Conservation (phyloP, 148 eudicot species). For the Cornus kousa region DNA sequence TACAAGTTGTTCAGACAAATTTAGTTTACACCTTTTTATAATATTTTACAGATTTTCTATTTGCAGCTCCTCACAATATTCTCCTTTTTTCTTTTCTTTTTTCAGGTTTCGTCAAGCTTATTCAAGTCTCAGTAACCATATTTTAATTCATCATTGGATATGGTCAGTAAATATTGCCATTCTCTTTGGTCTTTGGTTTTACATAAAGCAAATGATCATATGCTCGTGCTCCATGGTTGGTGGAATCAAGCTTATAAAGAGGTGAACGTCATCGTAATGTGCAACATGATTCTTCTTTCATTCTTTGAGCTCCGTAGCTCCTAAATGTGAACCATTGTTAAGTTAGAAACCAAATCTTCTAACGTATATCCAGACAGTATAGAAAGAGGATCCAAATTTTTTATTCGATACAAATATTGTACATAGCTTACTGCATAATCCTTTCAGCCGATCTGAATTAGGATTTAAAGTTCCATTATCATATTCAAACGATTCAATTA, state of each 20-base stretch:
- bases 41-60: background rate
- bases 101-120: conserved; percentile 45
- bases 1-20: background rate
- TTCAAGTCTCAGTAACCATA: conserved; percentile 18
- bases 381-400: background rate
- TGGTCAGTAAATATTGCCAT: background rate
- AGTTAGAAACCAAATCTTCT: background rate
- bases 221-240: background rate
- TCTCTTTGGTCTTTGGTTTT: background rate
- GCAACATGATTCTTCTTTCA: background rate
- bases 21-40: background rate
- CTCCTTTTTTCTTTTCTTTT: background rate
- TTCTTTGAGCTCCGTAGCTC: background rate
- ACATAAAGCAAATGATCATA: background rate
- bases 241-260: background rate
- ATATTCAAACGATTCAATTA: no score
- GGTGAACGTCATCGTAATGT: background rate
- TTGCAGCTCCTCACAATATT: background rate
- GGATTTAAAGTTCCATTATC: background rate
- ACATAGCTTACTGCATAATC: background rate
- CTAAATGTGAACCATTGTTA: background rate
- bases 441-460: background rate
- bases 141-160: background rate
- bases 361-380: background rate
- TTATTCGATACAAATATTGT: background rate